These are phyloP conservation scores for Acanthamoeba triangularis DNA, from an alignment of 208 protist genomes.

Conservation along the genomic window DNA sequence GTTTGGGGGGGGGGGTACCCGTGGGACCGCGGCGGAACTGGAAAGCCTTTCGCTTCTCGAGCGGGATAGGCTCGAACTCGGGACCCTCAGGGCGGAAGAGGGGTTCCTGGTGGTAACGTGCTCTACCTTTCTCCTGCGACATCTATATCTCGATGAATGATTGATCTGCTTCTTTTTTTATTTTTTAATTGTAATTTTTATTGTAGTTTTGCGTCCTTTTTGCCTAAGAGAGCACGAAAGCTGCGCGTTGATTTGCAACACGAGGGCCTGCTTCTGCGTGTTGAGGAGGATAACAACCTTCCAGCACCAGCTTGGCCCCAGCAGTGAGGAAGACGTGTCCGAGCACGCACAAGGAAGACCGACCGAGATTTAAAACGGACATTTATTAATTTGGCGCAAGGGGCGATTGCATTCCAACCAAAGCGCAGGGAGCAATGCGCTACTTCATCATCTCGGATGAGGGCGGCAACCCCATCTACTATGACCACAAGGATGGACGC, in stretches of 20 bases:
- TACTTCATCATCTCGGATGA: constrained; percentile 66
- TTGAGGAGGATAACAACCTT: too few relatives aligned
- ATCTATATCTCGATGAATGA: too few relatives aligned
- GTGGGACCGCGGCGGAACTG: constrained; percentile 9
- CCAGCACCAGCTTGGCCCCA: neutral
- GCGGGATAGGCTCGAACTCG: constrained; percentile 57
- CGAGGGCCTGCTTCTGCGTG: too few relatives aligned
- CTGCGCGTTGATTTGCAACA: neutral
- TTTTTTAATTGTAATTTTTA: too few relatives aligned
- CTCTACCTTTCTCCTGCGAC: neutral
- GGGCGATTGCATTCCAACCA: neutral
- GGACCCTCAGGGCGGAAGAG: constrained; percentile 32
- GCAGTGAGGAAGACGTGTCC: neutral
- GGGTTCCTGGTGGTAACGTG: constrained; percentile 16
- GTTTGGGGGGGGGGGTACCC: neutral
- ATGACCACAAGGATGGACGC: constrained; percentile 42
- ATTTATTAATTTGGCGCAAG: neutral
- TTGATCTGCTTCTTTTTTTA: too few relatives aligned
- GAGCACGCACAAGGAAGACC: neutral
- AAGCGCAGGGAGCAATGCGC: neutral
- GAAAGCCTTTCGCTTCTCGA: constrained; percentile 40
- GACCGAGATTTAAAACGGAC: neutral
- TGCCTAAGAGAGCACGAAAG: neutral
- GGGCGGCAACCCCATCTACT: constrained; percentile 61
- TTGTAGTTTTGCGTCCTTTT: too few relatives aligned